Base-by-base conservation (phyloP, 2,329 filamentous ascomycete genomes). In the Penicillium sp. region DNA sequence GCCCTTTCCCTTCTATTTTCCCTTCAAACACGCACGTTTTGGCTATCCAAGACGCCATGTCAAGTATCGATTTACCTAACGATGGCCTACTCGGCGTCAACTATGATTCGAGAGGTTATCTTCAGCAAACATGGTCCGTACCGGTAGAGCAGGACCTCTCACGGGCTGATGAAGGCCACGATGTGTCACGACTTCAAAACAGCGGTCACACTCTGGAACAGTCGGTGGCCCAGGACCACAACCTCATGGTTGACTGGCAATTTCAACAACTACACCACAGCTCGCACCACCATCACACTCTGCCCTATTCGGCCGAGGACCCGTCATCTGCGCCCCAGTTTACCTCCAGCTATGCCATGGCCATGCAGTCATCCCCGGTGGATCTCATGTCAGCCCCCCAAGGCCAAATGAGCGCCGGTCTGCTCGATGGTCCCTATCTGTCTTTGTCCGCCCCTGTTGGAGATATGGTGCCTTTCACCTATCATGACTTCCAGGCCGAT, bases 401-500 rank as follows among this genome's bases (percentile, higher is more conserved):
- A 60, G 77, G 79, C 27, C 75, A 80, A 31, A 73, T 87, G 50
- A 81, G 82, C 53, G 72, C 80, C 13, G 66, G 69, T 52, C 75
- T 83, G 54, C 74, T 89, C 60, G 84, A 86, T 49, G 77, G 79
- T 28, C 71, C 80, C 3, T 89, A 86, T 69, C 54, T 75, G 34
- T 65, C 71, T 11, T 56, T 75, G 35, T 63, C 69, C 77, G 70
- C 81, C 74, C 64, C 72, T 46, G 64, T 87, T 74, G 84, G 31
- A 18, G 14, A 80, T 52, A 79, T 82, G 54, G 82, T 86, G 72
- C 81, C 84, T 40, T 74, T 73, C 49, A 84, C 86, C 56, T 89
- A 85, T 82, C 83, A 88, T 53, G 89, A 95, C 62, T 86, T 95
- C 60, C 82, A 86, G 57, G 77, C 80, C 47, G 82, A 85, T 64